Percentiles rank a stretch among this genome's conserved stretches.
Evolutionary conservation across 1,139 yeast species (phyloP).

Genomic region (Blastobotrys petasosporus): DNA sequence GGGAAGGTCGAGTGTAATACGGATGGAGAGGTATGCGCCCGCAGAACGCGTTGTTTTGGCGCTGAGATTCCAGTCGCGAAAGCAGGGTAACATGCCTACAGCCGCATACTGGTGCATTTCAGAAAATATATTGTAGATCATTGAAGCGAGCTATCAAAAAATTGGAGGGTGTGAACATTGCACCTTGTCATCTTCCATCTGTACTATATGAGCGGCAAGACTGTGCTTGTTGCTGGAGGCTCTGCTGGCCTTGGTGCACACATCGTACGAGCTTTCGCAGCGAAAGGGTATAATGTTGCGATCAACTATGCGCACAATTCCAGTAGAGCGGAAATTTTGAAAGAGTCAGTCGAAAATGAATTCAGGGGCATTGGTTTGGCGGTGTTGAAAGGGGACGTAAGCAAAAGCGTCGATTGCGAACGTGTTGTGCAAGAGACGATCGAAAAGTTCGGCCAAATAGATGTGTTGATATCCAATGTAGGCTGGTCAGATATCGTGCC

Average conservation of each 20-base stretch:
- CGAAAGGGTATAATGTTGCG: slow-evolving; percentile 27
- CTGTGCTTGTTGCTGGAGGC: slow-evolving; percentile 31
- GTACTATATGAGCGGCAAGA: slow-evolving; percentile 13
- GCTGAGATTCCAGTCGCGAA: no score
- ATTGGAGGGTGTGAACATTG: no score
- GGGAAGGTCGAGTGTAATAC: no score
- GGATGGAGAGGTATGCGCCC: no score
- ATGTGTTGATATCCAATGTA: slow-evolving; percentile 31
- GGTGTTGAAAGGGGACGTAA: slow-evolving; percentile 23
- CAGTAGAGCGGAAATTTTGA: slow-evolving; percentile 29
- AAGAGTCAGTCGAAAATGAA: slow-evolving; percentile 13
- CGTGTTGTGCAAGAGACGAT: slow-evolving; percentile 23
- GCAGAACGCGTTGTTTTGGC: no score
- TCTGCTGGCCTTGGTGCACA: slow-evolving; percentile 31
- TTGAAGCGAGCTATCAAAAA: no score
- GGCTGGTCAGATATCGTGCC: slow-evolving; percentile 26
- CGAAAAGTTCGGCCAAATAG: slow-evolving; percentile 25
- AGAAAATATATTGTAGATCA: no score
- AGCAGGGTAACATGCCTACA: no score
- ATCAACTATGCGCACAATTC: slow-evolving; percentile 33
- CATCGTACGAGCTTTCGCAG: slow-evolving; percentile 25
- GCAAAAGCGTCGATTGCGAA: slow-evolving; percentile 19
- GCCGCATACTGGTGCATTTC: no score
- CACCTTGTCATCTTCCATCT: no score
- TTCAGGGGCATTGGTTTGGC: slow-evolving; percentile 1